phyloP scores from a whole-genome alignment of 1,284 basidiomycete species.

The Ganoderma resinaceum region DNA sequence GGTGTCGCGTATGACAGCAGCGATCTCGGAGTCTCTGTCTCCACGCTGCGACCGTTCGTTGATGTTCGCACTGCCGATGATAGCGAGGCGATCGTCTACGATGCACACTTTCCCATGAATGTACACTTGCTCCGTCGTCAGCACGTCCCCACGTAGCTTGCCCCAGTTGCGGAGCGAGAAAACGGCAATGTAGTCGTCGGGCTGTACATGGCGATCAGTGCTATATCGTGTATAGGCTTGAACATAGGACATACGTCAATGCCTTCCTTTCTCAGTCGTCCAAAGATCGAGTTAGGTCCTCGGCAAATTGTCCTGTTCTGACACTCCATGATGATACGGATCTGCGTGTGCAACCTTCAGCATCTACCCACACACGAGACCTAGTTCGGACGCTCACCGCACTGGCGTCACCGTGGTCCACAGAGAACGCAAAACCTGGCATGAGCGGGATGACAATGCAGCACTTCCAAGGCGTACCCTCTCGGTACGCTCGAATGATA shows the following conservation, averaged over 20 bases:
- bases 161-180: conserved; percentile 96
- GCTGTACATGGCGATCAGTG: conserved; percentile 46
- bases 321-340: conserved; percentile 93
- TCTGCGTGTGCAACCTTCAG: conserved; percentile 48
- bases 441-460: conserved; percentile 93
- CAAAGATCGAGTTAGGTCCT: conserved; percentile 94
- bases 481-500: conserved; percentile 89
- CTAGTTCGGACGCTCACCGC: conserved; percentile 61
- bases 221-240: not conserved
- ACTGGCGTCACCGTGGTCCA: conserved; percentile 93
- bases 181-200: conserved; percentile 92
- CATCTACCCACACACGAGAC: not conserved
- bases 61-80: conserved; percentile 99
- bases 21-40: conserved; percentile 96
- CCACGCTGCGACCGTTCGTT: conserved; percentile 97
- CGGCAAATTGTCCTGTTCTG: conserved; percentile 91
- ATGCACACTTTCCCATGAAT: conserved; percentile 92
- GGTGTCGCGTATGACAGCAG: conserved; percentile 93
- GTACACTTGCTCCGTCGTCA: conserved; percentile 95
- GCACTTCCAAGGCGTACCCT: conserved; percentile 88
- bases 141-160: conserved; percentile 83
- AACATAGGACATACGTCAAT: conserved; percentile 72
- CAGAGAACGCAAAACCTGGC: conserved; percentile 93
- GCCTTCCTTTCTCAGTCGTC: conserved; percentile 84
- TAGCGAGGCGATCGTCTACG: conserved; percentile 95